phyloP scores from a whole-genome alignment of 2,329 filamentous ascomycete species.

The Neospermospora avenae region DNA sequence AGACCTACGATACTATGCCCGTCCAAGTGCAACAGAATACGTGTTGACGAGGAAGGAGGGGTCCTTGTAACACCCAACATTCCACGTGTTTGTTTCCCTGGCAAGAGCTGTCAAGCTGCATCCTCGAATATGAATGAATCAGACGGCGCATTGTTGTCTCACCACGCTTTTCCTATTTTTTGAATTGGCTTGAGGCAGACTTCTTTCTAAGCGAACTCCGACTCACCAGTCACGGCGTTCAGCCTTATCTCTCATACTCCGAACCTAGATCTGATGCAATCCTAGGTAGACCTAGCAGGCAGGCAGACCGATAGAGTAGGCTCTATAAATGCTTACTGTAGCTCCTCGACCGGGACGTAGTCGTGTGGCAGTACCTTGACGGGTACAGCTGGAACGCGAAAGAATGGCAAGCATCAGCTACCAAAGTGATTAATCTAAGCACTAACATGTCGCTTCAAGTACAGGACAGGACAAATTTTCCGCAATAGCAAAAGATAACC shows the following conservation, averaged over 20 bases:
- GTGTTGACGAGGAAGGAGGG: background rate
- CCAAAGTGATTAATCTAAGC: background rate
- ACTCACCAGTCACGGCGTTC: background rate
- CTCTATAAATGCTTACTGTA: too few species aligned
- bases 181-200: background rate
- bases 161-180: background rate
- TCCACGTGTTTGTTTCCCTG: constrained; percentile 5
- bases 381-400: background rate
- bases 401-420: background rate
- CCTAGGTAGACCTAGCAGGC: background rate
- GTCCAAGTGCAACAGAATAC: background rate
- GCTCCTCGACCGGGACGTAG: too few species aligned
- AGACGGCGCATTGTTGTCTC: background rate
- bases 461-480: background rate
- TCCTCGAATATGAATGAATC: too few species aligned
- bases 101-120: too few species aligned
- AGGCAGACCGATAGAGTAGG: background rate
- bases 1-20: background rate
- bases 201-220: background rate
- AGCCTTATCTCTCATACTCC: background rate
- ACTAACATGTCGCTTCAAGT: background rate
- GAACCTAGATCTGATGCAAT: background rate
- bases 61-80: background rate
- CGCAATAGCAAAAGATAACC: background rate
- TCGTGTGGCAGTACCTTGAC: background rate